phyloP scores from a whole-genome alignment of 2,329 filamentous ascomycete species.

The Colletotrichum coccodes region DNA sequence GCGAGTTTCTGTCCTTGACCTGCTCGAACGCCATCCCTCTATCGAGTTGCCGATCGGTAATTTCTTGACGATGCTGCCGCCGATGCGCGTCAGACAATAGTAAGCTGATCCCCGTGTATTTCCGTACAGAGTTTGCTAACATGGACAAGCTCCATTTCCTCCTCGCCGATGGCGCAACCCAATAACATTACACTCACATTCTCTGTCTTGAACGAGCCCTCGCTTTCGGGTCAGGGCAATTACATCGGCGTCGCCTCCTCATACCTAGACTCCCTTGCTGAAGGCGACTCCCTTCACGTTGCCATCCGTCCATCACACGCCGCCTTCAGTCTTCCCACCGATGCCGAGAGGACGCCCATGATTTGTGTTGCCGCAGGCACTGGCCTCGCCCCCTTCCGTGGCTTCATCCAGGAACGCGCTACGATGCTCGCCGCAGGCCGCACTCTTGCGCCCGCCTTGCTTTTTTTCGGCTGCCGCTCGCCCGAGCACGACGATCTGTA shows the following conservation, averaged over 20 bases:
- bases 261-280: conserved; percentile 63
- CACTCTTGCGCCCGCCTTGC: conserved; percentile 47
- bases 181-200: conserved; percentile 71
- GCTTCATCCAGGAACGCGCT: conserved; percentile 48
- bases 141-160: conserved; percentile 68
- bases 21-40: conserved; percentile 66
- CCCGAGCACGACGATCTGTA: conserved; percentile 46
- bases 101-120: not conserved
- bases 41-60: conserved; percentile 66
- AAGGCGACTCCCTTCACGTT: conserved; percentile 59
- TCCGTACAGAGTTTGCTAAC: not conserved
- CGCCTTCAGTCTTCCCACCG: conserved; percentile 55
- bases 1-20: conserved; percentile 66
- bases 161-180: conserved; percentile 69
- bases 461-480: conserved; percentile 53
- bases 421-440: conserved; percentile 45
- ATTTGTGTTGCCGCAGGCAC: conserved; percentile 62
- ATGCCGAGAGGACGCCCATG: conserved; percentile 52
- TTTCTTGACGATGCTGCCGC: conserved; percentile 73
- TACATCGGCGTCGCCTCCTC: conserved; percentile 70
- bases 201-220: conserved; percentile 64
- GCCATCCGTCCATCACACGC: conserved; percentile 53
- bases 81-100: conserved; percentile 61
- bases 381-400: conserved; percentile 56
- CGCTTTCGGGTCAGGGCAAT: conserved; percentile 58